Base-by-base conservation (phyloP, 169 alveolate species). In the Sarcocystis neurona region DNA sequence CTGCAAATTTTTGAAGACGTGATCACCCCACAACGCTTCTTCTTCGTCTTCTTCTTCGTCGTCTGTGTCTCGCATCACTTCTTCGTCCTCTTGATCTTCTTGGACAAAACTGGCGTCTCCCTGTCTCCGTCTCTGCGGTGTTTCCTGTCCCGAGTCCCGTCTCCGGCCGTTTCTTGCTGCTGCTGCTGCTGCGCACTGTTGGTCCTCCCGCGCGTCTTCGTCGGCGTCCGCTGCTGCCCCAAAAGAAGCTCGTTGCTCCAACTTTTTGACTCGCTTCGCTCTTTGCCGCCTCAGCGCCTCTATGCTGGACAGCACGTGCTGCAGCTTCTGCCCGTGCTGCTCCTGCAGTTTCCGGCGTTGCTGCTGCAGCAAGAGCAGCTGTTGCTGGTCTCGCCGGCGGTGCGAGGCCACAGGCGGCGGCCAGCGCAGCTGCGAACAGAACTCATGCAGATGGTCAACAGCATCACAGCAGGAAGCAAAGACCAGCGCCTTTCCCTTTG, bases 381-480 rank as follows among this genome's bases (percentile, higher is more conserved):
- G 82, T 34, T 41, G 53, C 53, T 74, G 32, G 10, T 41, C 41
- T 20, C 70, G 46, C 4, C 47, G 85, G n/a, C 47, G 85, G 8
- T 6, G 85, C 63, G 5, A 30, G n/a, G n/a, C n/a, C n/a, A n/a
- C 32, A 8, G 48, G 30, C 3, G 66, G 56, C 56, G 90, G 84
- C 84, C 92, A 88, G 20, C 66, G 47, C 68, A 88, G 84, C n/a
- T 68, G 46, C 63, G 23, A 50, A 39, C 60, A 53, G 43, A 88
- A 78, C 48, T 32, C 41, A 79, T 79, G 72, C n/a, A 77, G 60
- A 46, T 37, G 60, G 20, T 87, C 91, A 43, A 87, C 91, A 32
- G 68, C 53, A 23, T 85, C 77, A 77, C 92, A 88, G 77, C 77
- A 74, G 44, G 88, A 78, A 20, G 79, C 37, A 34, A 88, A 88